A percentile compares a stretch with the other conserved stretches of the same genome.
phyloP scores from a whole-genome alignment of 495 filamentous ascomycete species.

The Elasticomyces elasticus region DNA sequence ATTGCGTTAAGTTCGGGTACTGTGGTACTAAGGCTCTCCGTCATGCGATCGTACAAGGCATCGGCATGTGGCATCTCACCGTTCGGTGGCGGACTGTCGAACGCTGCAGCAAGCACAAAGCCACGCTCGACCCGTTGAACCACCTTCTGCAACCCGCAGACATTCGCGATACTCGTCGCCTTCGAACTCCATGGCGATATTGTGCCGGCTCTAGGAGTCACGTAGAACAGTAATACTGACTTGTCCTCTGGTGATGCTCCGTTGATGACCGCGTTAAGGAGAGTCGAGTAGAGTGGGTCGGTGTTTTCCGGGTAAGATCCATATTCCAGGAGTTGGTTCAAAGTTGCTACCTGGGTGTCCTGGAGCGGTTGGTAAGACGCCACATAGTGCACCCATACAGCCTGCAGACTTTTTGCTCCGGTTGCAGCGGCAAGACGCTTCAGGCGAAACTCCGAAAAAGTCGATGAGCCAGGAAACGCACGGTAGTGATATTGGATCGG shows the following conservation, averaged over 20 bases:
- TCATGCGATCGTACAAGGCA: slow-evolving; percentile 85
- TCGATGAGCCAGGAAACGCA: slow-evolving; percentile 29
- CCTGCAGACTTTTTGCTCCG: slow-evolving; percentile 47
- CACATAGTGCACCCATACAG: slow-evolving; percentile 54
- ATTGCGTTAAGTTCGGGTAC: slow-evolving; percentile 60
- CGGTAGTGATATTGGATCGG: slow-evolving; percentile 25
- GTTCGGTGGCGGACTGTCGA: slow-evolving; percentile 40
- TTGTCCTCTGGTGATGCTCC: slow-evolving; percentile 33
- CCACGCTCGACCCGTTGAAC: slow-evolving; percentile 84
- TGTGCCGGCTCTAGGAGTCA: slow-evolving; percentile 68
- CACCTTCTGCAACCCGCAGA: slow-evolving; percentile 66
- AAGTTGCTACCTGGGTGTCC: slow-evolving; percentile 35
- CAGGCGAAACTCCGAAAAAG: slow-evolving; percentile 34
- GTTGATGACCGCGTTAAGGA: slow-evolving; percentile 27
- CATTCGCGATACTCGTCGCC: slow-evolving; percentile 83
- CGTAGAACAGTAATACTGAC: slow-evolving; percentile 46
- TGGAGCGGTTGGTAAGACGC: slow-evolving; percentile 23
- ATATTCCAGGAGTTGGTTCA: slow-evolving; percentile 55
- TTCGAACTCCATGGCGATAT: slow-evolving; percentile 97
- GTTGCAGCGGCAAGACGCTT: slow-evolving; percentile 32
- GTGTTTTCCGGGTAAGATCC: slow-evolving; percentile 42
- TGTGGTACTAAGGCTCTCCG: slow-evolving; percentile 56
- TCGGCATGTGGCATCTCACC: slow-evolving; percentile 53
- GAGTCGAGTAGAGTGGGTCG: slow-evolving; percentile 27
- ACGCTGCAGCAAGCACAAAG: slow-evolving; percentile 56